Base-by-base conservation (phyloP, 2,329 filamentous ascomycete species). In the Curvularia lunata region DNA sequence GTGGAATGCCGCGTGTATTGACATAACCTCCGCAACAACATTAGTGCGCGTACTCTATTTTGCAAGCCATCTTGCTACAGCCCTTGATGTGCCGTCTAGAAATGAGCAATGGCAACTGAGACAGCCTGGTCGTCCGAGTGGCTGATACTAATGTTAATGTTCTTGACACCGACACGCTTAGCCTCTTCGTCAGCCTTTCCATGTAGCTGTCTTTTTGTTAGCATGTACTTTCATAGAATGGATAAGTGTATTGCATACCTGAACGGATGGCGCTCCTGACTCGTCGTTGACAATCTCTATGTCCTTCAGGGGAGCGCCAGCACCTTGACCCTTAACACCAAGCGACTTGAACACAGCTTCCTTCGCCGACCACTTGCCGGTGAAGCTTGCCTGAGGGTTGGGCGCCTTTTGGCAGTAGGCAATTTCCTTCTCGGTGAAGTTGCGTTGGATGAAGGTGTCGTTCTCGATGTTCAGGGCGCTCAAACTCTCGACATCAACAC, bases 261-360 rank as follows among this genome's bases (percentile, higher is more conserved):
- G 85, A 62, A 98, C 95, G 65, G 86, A 83, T 9, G 95, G 95
- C 37, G 89, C 92, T 57, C 95, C 95, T 45, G 86, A 89, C 65
- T 90, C 88, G 72, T 93, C 89, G 70, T 88, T 89, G 61, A 86
- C 78, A 69, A 99, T 94, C 81, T 99, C 96, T 81, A 99, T 99
- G 41, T 98, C 93, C 82, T 89, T 95, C 79, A 99, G 79, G 16
- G 92, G 84, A 58, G 95, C 94, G 64, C 96, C 95, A 9, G 90
- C 93, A 61, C 95, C 95, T 79, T 91, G 88, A 78, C 93, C 90
- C 68, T 85, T 81, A 12, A 98, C 93, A 66, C 93, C 92, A 13
- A 99, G 84, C 37, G 91, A 92, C 86, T 99, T 99, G 85, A 99
- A 99, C 0, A 99, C 93, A 27, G 95, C 95, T 81, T 99, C 95